Evolutionary conservation across 2,329 filamentous ascomycete genomes (phyloP).

Genomic region (Emergomyces orientalis): DNA sequence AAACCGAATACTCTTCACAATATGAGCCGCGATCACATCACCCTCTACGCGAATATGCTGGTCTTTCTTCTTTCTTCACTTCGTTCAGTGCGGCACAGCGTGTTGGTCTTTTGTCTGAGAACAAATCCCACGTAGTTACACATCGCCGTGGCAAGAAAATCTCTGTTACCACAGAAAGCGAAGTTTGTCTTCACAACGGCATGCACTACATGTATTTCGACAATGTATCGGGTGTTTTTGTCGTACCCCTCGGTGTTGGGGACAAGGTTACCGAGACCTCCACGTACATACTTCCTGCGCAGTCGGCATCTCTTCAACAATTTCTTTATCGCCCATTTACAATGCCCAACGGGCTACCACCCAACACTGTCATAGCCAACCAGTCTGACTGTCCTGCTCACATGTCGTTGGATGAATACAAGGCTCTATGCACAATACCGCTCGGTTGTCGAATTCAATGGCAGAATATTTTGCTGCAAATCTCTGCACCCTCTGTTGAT

Average conservation of each 20-base stretch:
- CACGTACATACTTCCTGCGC: constrained; percentile 2
- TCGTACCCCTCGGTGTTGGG: not conserved
- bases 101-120: constrained; percentile 5
- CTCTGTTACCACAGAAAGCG: constrained; percentile 17
- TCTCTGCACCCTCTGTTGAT: constrained; percentile 41
- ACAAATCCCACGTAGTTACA: constrained; percentile 12
- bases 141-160: constrained; percentile 12
- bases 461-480: constrained; percentile 46
- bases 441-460: constrained; percentile 46
- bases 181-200: constrained; percentile 42
- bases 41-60: constrained; percentile 4
- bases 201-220: constrained; percentile 36
- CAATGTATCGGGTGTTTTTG: constrained; percentile 10
- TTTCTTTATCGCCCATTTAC: constrained; percentile 9
- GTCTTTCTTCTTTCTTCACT: constrained; percentile 6
- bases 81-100: not conserved
- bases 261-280: constrained; percentile 2
- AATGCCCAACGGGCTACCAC: constrained; percentile 13
- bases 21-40: not conserved
- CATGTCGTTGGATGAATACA: constrained; percentile 47
- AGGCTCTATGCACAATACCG: constrained; percentile 41
- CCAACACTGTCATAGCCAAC: constrained; percentile 46
- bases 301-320: constrained; percentile 8
- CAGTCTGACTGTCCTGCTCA: constrained; percentile 41
- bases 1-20: not conserved